Percentiles rank a stretch among this genome's conserved stretches.
phyloP scores from a whole-genome alignment of 2,329 filamentous ascomycete genomes.

The Acephala macrosclerotiorum region DNA sequence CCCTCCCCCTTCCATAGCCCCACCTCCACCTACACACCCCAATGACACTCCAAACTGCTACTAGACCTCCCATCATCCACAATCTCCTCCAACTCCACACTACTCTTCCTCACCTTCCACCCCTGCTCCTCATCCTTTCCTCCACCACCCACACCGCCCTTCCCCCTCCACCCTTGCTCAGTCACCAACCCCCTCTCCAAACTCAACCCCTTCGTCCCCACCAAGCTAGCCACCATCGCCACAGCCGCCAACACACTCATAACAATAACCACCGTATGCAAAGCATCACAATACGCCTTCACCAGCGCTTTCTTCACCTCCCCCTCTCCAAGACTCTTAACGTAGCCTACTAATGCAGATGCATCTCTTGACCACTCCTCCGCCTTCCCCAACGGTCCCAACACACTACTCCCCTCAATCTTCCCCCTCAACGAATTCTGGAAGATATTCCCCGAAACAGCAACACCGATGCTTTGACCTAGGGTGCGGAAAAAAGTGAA shows the following conservation, averaged over 20 bases:
- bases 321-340: neutral
- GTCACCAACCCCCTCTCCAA: conserved; percentile 26
- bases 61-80: neutral
- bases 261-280: conserved; percentile 32
- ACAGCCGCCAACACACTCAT: conserved; percentile 31
- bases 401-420: neutral
- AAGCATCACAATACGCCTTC: neutral
- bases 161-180: conserved; percentile 21
- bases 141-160: conserved; percentile 4
- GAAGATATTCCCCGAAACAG: neutral
- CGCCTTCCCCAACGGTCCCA: neutral
- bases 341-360: neutral
- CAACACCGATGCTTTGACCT: conserved; percentile 1
- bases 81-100: neutral
- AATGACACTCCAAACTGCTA: neutral
- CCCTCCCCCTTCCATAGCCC: neutral
- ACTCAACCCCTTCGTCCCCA: conserved; percentile 50
- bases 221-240: conserved; percentile 44
- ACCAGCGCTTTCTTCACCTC: neutral
- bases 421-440: neutral
- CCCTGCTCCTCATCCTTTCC: neutral
- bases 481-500: conserved; percentile 9
- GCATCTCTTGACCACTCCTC: neutral
- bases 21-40: too few species aligned
- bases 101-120: too few species aligned